These are phyloP conservation scores for Trichoderma virens DNA, from an alignment of 495 filamentous ascomycete species.

Conservation along the genomic window DNA sequence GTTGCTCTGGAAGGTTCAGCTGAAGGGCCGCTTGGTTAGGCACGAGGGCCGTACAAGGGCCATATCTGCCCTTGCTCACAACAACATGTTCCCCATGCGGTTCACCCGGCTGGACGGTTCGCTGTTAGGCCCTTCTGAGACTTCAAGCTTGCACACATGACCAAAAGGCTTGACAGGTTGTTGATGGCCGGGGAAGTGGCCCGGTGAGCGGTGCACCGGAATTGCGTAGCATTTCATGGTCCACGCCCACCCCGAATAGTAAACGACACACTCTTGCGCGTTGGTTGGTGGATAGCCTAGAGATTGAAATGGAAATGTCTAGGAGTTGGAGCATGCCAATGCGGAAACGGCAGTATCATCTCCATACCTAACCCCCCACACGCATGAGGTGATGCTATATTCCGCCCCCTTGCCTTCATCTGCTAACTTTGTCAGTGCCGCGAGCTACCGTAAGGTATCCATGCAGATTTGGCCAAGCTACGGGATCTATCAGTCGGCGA, in stretches of 20 bases:
- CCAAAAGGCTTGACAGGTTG: not conserved
- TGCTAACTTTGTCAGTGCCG: slow-evolving; percentile 7
- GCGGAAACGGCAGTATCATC: not conserved
- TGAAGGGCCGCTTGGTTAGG: not conserved
- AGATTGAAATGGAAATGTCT: slow-evolving; percentile 1
- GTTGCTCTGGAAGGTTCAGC: not conserved
- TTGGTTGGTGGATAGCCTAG: not conserved
- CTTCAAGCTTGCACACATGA: not conserved
- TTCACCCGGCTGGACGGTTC: slow-evolving; percentile 5
- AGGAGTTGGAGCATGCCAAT: not conserved
- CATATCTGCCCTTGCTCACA: not conserved
- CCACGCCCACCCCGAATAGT: not conserved
- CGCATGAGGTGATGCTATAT: slow-evolving; percentile 2
- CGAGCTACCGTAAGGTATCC: slow-evolving; percentile 5
- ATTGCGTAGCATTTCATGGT: not conserved
- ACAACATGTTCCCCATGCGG: not conserved
- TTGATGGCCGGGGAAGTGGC: slow-evolving; percentile 3
- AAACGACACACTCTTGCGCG: not conserved
- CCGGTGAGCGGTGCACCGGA: slow-evolving; percentile 4
- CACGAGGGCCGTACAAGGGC: too few relatives aligned
- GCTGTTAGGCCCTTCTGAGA: not conserved
- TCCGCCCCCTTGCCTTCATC: not conserved
- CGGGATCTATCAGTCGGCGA: slow-evolving; percentile 8
- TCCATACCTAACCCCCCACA: not conserved
- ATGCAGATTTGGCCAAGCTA: slow-evolving; percentile 4